Percentiles rank a stretch among this genome's conserved stretches.
These are phyloP conservation scores for Rhexocercosporidium sp. DNA, from an alignment of 2,329 filamentous ascomycete species.

Conservation along the genomic window DNA sequence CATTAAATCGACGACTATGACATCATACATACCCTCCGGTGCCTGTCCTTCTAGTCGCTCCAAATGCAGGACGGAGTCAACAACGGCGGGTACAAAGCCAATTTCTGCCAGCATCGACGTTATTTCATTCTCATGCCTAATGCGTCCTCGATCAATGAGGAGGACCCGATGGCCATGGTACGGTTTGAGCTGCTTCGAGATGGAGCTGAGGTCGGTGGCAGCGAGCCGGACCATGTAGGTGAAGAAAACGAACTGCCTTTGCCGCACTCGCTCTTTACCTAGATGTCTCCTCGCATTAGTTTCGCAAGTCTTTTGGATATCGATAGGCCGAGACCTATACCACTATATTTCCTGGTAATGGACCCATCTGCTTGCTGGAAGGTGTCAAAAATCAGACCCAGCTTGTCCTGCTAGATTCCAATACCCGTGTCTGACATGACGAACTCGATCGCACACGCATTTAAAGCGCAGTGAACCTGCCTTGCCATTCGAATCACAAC, in stretches of 20 bases:
- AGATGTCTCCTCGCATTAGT: conserved; percentile 94
- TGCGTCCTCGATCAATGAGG: conserved; percentile 91
- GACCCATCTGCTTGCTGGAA: conserved; percentile 98
- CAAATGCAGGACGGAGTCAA: conserved; percentile 75
- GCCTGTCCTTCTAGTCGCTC: conserved; percentile 62
- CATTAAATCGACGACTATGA: conserved; percentile 93
- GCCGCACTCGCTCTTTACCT: conserved; percentile 91
- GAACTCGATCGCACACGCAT: conserved; percentile 94
- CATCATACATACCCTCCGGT: conserved; percentile 70
- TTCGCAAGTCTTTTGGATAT: conserved; percentile 95
- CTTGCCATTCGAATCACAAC: conserved; percentile 82
- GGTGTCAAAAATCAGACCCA: conserved; percentile 97
- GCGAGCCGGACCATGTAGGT: conserved; percentile 90
- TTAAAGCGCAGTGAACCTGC: conserved; percentile 66
- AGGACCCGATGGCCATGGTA: conserved; percentile 92
- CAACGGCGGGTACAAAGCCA: conserved; percentile 80
- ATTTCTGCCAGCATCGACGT: conserved; percentile 77
- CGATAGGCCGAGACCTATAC: conserved; percentile 91
- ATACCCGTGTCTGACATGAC: conserved; percentile 96
- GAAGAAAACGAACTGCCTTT: conserved; percentile 95
- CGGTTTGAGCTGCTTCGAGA: conserved; percentile 84
- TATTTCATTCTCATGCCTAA: conserved; percentile 75
- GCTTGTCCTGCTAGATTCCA: conserved; percentile 92
- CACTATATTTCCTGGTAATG: conserved; percentile 94
- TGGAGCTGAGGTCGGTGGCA: conserved; percentile 75